Evolutionary conservation across 805 yeast genomes (phyloP).

Genomic region (Candida quercuum): DNA sequence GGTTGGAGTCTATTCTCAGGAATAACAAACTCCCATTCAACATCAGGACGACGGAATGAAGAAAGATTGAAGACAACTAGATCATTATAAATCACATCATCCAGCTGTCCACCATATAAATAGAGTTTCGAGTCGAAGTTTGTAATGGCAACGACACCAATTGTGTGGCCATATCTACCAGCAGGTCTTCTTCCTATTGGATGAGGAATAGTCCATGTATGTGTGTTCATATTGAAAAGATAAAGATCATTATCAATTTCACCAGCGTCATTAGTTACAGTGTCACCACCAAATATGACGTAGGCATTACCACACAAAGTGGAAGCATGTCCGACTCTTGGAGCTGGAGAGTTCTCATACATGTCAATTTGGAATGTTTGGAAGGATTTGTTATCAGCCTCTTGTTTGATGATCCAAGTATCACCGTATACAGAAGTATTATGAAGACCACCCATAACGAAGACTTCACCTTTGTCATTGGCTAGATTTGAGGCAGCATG

Average conservation of each 20-base stretch:
- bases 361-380: slow-evolving; percentile 57
- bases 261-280: slow-evolving; percentile 70
- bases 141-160: slow-evolving; percentile 64
- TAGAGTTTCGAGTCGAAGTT: slow-evolving; percentile 59
- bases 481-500: slow-evolving; percentile 79
- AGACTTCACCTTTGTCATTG: slow-evolving; percentile 76
- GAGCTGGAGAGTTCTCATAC: slow-evolving; percentile 80
- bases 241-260: slow-evolving; percentile 87
- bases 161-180: slow-evolving; percentile 93
- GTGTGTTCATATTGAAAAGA: slow-evolving; percentile 72
- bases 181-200: slow-evolving; percentile 73
- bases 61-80: slow-evolving; percentile 82
- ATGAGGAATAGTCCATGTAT: slow-evolving; percentile 75
- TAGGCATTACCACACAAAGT: slow-evolving; percentile 92
- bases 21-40: slow-evolving; percentile 74
- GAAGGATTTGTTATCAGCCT: slow-evolving; percentile 22
- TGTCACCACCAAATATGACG: slow-evolving; percentile 95
- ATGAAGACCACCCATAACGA: slow-evolving; percentile 91
- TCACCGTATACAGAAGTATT: slow-evolving; percentile 93
- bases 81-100: slow-evolving; percentile 77
- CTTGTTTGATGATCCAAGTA: slow-evolving; percentile 80
- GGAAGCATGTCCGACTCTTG: slow-evolving; percentile 94
- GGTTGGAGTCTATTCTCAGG: slow-evolving; percentile 51
- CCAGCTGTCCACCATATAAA: slow-evolving; percentile 93
- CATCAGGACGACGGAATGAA: slow-evolving; percentile 74